Evolutionary conservation across 1,139 yeast genomes (phyloP), one percentile per base, ranked within the genome.

Genomic region (Zhuliangozyma blackwelliae): DNA sequence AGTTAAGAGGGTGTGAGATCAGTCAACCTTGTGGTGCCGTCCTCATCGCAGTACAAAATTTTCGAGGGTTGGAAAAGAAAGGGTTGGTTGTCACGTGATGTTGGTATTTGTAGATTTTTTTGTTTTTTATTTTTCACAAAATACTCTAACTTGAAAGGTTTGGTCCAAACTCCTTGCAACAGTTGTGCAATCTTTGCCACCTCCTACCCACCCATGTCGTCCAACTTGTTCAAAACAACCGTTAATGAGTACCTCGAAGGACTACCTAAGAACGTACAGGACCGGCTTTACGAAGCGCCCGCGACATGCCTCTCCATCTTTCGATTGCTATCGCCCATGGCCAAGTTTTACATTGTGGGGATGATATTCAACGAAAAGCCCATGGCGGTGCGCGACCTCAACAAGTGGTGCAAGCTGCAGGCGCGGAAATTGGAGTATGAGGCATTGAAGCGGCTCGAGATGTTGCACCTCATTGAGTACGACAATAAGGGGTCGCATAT

Each of bases 301-400:
- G 96, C 97, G 11, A 88, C 98, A 39, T 90, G 97, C 55, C 68
- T 92, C 35, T 95, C 98, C 3, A 82, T 92, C 19, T 90, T 82
- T 57, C 73, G 98, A 45, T 68, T 92, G 43, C 69, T 94, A 25
- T 96, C 98, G 0, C 82, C 92, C 12, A 63, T 92, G 52, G 95
- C 97, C 22, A 90, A 92, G 57, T 84, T 88, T 59, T 82, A 84
- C 51, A 79, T 92, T 36, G 84, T 88, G 89, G 73, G 92, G 9
- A 79, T 90, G 83, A 66, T 94, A 12, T 92, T 88, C 61, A 77
- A 82, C 49, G 94, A 87, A 39, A 76, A 77, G 35, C 87, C 94
- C 2, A 74, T 85, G 9, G 73, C 83, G 3, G 61, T 81, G 27
- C 66, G 77, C 29, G 89, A 82, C 47, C 60, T 90, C 43, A 94